Base-by-base conservation (phyloP, 306 rosid species). In the Hippophae gyantsensis region DNA sequence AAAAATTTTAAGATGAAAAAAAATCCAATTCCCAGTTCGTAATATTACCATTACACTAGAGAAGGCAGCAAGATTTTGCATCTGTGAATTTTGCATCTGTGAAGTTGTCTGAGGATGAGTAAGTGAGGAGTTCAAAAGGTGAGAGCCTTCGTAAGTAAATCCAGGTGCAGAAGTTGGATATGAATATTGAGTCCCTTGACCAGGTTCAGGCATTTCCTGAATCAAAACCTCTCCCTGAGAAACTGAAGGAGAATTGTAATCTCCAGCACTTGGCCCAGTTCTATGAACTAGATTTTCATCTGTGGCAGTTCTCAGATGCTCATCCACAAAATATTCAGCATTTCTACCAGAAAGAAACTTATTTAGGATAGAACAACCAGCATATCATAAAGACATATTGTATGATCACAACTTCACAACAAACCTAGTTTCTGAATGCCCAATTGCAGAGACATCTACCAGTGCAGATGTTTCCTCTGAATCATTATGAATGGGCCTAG, bases 61-160 rank as follows among this genome's bases (percentile, higher is more conserved):
- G 78, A 89, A 86, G 10, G 89, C 73, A 66, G 87, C 76, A 53
- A 80, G 81, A 69, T 86, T 82, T 79, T 86, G 99, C 77, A 81
- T 82, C 73, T 84, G 95, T n/a, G 89, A 66, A 73, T 86, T 82
- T 79, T 86, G 99, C 77, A 81, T 82, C 73, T 84, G 95, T n/a
- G 89, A 66, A 73, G 80, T 84, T 38, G 80, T 63, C 75, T 86
- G 95, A 48, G 77, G 77, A 69, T 89, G 97, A 69, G 82, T 70
- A 73, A 75, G 86, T n/a, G 85, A 27, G 38, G 56, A 69, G 64
- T 79, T 89, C 70, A 72, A 53, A 63, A 82, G 97, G 56, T 82
- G 95, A 61, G 81, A 59, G 60, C 63, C 79, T 66, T 86, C 97
- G 43, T 84, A 93, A 42, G 80, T 52, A 84, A 78, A 89, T 66